These are phyloP conservation scores for Nitzschia putrida DNA, from an alignment of 108 stramenopile species.

Conservation along the genomic window DNA sequence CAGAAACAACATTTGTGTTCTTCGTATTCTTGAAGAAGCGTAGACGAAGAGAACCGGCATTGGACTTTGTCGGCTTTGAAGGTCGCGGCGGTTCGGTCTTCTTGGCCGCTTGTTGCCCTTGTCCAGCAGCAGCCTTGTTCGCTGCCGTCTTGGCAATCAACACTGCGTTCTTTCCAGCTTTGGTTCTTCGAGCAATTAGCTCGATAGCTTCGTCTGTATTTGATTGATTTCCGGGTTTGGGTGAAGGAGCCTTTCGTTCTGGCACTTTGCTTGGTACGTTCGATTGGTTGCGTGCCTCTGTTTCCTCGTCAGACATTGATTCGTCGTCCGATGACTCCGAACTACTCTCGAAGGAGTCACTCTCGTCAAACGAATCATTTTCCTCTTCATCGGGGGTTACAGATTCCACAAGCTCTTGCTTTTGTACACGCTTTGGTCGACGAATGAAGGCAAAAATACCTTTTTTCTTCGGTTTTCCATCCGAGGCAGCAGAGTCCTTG, in stretches of 20 bases:
- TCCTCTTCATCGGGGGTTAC: background rate
- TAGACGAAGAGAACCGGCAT: too few relatives aligned
- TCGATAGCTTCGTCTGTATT: constrained; percentile 12
- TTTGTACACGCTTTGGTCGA: background rate
- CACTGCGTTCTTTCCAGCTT: constrained; percentile 17
- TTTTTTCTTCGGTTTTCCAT: background rate
- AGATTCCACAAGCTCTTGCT: background rate
- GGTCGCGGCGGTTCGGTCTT: too few relatives aligned
- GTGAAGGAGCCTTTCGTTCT: background rate
- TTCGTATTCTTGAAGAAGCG: too few relatives aligned
- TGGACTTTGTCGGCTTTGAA: too few relatives aligned
- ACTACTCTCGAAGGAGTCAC: background rate
- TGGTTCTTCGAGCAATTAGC: constrained; percentile 15
- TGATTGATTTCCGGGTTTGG: background rate
- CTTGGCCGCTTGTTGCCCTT: too few relatives aligned
- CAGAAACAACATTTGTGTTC: too few relatives aligned
- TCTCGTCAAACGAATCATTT: background rate
- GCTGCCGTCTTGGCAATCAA: constrained; percentile 11
- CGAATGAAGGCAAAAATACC: background rate
- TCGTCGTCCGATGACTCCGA: background rate
- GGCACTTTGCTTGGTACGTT: background rate
- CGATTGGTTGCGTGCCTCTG: background rate
- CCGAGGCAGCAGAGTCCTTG: background rate
- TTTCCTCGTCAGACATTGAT: background rate
- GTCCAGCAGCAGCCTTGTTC: background rate